Conservation (phyloP, 1,284 basidiomycete genomes). For the Heterobasidion occidentale region DNA sequence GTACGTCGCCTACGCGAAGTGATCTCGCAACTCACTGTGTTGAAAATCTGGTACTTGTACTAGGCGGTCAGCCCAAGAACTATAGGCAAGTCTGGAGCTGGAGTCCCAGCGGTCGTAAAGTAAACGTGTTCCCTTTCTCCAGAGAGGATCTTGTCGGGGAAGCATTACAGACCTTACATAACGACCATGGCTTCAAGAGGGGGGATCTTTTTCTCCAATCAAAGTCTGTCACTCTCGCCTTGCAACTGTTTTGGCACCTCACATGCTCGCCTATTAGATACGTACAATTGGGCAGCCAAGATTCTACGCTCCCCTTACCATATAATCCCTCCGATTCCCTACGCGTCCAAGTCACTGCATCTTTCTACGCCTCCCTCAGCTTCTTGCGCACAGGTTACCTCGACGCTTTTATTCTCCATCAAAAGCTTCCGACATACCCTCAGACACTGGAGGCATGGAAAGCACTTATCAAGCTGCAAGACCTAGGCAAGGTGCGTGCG, state of each 20-base stretch:
- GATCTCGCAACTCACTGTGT: not conserved
- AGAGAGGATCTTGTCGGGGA: conserved; percentile 77
- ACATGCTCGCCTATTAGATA: conserved; percentile 34
- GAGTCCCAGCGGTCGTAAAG: conserved; percentile 6
- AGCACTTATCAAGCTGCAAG: conserved; percentile 49
- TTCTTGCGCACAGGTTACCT: conserved; percentile 66
- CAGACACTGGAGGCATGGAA: conserved; percentile 64
- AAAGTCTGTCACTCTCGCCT: conserved; percentile 40
- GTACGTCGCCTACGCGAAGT: conserved; percentile 24
- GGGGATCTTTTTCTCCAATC: conserved; percentile 46
- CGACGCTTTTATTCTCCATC: conserved; percentile 73
- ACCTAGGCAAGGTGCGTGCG: conserved; percentile 49
- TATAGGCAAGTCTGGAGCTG: conserved; percentile 40
- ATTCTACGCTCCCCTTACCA: conserved; percentile 58
- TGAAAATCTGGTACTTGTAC: conserved; percentile 3
- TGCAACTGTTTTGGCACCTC: not conserved
- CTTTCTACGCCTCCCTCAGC: conserved; percentile 54
- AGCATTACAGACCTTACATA: conserved; percentile 40
- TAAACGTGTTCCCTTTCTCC: not conserved
- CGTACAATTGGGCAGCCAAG: conserved; percentile 67
- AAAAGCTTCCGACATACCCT: conserved; percentile 50
- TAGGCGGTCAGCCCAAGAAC: conserved; percentile 71
- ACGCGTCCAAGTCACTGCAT: conserved; percentile 52
- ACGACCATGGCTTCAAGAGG: conserved; percentile 26
- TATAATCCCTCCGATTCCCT: conserved; percentile 54